A percentile compares a stretch with the other conserved stretches of the same genome.
phyloP scores from a whole-genome alignment of 495 filamentous ascomycete species.

The Cenococcum geophilum region DNA sequence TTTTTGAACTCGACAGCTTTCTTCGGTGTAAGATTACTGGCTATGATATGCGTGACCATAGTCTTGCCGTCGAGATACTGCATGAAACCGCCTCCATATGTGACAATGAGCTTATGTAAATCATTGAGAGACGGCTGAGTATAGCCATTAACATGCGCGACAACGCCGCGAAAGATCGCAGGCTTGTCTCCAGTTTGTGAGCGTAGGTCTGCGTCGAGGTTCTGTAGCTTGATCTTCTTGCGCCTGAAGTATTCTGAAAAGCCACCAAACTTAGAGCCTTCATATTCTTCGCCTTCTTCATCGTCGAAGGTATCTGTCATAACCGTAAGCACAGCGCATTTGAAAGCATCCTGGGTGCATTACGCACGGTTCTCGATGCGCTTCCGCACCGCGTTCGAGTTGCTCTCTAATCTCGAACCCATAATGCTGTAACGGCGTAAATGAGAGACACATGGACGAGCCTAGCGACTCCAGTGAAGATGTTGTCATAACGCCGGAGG shows the following conservation, averaged over 20 bases:
- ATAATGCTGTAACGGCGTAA: conserved; percentile 41
- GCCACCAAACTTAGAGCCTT: conserved; percentile 76
- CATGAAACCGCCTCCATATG: conserved; percentile 84
- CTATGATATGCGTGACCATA: conserved; percentile 88
- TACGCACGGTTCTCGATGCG: conserved; percentile 64
- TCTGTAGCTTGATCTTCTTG: conserved; percentile 94
- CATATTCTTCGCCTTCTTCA: conserved; percentile 89
- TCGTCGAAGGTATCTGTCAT: conserved; percentile 51
- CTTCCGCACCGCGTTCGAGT: conserved; percentile 72
- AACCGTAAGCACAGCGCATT: background rate
- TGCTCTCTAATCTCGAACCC: conserved; percentile 72
- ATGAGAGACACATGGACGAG: background rate
- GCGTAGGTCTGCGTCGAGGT: conserved; percentile 77
- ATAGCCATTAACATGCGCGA: conserved; percentile 88
- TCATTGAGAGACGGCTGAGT: conserved; percentile 87
- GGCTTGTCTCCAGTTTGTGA: conserved; percentile 60
- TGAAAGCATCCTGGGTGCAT: background rate
- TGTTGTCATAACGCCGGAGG: background rate
- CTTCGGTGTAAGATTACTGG: conserved; percentile 81
- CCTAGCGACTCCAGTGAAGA: background rate
- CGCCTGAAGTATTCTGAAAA: conserved; percentile 85
- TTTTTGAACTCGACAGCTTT: conserved; percentile 77
- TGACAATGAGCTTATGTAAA: conserved; percentile 76
- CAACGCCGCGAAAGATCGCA: conserved; percentile 79
- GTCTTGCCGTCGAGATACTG: conserved; percentile 96